These are phyloP conservation scores for Leishmania lainsoni DNA, from an alignment of 208 protist genomes.

Conservation along the genomic window DNA sequence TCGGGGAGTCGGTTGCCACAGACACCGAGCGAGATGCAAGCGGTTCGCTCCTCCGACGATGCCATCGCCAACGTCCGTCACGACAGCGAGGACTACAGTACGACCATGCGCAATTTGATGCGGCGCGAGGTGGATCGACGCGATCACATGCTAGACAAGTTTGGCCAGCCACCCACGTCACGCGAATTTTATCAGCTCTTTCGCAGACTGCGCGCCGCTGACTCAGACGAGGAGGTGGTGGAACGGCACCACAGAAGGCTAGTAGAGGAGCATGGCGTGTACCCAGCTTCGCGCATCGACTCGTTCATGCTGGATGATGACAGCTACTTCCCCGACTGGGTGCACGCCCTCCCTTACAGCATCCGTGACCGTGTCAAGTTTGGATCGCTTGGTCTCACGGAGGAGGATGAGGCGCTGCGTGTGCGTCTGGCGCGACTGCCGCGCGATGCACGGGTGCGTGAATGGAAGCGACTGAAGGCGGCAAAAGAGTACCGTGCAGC, in stretches of 20 bases:
- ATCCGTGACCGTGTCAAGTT: conserved; percentile 90
- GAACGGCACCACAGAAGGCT: conserved; percentile 66
- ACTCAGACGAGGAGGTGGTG: conserved; percentile 64
- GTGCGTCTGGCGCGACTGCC: conserved; percentile 76
- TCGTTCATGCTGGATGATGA: conserved; percentile 91
- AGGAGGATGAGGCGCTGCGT: conserved; percentile 86
- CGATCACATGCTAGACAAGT: conserved; percentile 77
- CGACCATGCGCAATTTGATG: conserved; percentile 50
- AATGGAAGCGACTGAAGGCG: conserved; percentile 79
- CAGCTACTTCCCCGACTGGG: conserved; percentile 84
- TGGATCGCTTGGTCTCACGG: conserved; percentile 84
- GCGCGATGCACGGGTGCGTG: conserved; percentile 55
- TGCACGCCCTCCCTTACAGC: conserved; percentile 80
- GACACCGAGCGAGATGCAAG: conserved; percentile 33
- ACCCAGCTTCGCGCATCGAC: conserved; percentile 75
- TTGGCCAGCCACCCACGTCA: conserved; percentile 68
- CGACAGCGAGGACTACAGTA: conserved; percentile 34
- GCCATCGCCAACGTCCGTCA: not conserved
- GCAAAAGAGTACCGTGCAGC: conserved; percentile 78
- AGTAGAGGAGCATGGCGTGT: conserved; percentile 80
- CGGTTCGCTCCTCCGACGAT: conserved; percentile 48
- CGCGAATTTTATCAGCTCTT: conserved; percentile 78
- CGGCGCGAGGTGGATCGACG: conserved; percentile 70
- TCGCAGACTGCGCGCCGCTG: conserved; percentile 44
- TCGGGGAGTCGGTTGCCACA: conserved; percentile 34